Evolutionary conservation across 129 eudicot species (phyloP), one percentile per base, ranked within the genome.

Genomic region (Ambrosia trifida): DNA sequence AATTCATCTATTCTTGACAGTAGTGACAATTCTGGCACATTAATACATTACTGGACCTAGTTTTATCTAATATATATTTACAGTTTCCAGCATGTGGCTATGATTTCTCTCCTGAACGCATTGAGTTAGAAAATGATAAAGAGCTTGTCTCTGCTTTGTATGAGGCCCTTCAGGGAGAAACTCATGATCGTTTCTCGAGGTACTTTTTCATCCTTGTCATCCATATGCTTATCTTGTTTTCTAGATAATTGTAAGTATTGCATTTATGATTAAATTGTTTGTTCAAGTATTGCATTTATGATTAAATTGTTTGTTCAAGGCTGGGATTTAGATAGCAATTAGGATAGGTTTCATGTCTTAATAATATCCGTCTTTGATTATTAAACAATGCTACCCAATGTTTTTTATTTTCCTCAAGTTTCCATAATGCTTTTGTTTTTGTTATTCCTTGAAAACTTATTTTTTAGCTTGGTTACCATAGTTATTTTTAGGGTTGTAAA

Each of bases 81-180:
- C 86, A 95, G 99, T 95, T 87, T 74, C 99, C 99, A 41, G 84
- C 91, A 64, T 80, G 93, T 76, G 82, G 83, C 78, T 77, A 86
- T 38, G 92, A 84, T 65, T 69, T 84, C 58, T 75, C 86, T 73
- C 73, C 84, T 20, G 94, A 85, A 36, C 75, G 78, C 66, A 81
- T 85, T 44, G 88, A 90, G 72, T 14, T 81, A 61, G 89, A 86
- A 79, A 80, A 78, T 43, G 79, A 79, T 68, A 86, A 79, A 64
- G 96, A 86, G 68, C 79, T 94, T n/a, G 85, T 73, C 52, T 81
- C 93, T 87, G 85, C 85, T 79, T 80, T 90, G 66, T 65, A 73
- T 63, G 96, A 86, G 43, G 93, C 85, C 57, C 79, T 94, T 68
- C 90, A 83, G 61, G 97, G 89, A 80, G 99, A 83, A 72, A 53